A percentile compares a stretch with the other conserved stretches of the same genome.
Conservation (phyloP, 352 stramenopile species). For the Pythium rhizo-oryzae region DNA sequence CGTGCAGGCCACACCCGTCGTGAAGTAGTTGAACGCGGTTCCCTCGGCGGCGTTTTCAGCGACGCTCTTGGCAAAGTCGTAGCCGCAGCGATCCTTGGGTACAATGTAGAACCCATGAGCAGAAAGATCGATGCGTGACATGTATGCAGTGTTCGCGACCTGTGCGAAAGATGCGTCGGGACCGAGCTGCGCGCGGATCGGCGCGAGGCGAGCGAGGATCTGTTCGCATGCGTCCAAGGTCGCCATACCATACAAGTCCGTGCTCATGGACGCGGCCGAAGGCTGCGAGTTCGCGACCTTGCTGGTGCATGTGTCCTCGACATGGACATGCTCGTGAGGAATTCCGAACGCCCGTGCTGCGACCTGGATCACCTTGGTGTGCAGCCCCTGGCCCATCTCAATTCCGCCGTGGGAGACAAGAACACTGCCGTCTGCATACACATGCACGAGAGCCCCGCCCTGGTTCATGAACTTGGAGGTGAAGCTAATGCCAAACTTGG, state of each 20-base stretch:
- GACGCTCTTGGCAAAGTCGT: constrained; percentile 91
- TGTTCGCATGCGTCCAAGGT: constrained; percentile 96
- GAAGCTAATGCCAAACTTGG: constrained; percentile 97
- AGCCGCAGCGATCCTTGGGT: constrained; percentile 90
- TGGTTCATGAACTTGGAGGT: constrained; percentile 98
- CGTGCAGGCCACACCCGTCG: constrained; percentile 92
- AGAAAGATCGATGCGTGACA: constrained; percentile 93
- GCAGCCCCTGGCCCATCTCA: constrained; percentile 98
- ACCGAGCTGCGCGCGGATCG: constrained; percentile 78
- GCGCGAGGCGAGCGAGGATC: constrained; percentile 91
- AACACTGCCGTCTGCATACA: constrained; percentile 96
- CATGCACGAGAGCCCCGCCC: constrained; percentile 93
- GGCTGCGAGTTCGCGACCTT: constrained; percentile 95
- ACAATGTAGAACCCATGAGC: constrained; percentile 97
- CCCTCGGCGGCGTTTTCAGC: constrained; percentile 89
- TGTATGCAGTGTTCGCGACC: constrained; percentile 90
- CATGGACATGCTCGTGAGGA: constrained; percentile 90
- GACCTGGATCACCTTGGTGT: constrained; percentile 95
- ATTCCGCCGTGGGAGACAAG: constrained; percentile 95
- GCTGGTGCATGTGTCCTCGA: constrained; percentile 94
- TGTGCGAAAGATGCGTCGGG: constrained; percentile 76
- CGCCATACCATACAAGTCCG: constrained; percentile 97
- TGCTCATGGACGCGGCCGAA: constrained; percentile 95
- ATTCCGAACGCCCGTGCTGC: constrained; percentile 93
- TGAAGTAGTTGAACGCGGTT: constrained; percentile 96